These are phyloP conservation scores for Globisporangium spinosum DNA, from an alignment of 352 stramenopile species.

Conservation along the genomic window DNA sequence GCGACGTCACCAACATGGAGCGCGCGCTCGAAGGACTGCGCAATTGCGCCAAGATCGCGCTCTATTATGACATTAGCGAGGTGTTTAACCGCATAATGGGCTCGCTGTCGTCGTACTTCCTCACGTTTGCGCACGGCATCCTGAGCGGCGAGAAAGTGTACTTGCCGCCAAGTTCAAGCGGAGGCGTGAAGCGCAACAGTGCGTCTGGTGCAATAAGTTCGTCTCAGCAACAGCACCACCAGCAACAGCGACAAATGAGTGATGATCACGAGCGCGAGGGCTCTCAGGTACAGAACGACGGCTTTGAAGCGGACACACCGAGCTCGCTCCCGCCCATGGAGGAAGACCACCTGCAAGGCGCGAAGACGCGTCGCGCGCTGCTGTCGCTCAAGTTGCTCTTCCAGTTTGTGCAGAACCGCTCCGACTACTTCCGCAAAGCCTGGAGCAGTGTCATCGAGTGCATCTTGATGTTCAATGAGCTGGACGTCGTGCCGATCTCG, in stretches of 20 bases:
- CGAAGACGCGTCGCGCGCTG: conserved; percentile 73
- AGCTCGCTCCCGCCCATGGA: conserved; percentile 29
- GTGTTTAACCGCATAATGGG: conserved; percentile 85
- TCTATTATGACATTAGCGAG: conserved; percentile 80
- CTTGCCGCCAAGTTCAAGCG: conserved; percentile 42
- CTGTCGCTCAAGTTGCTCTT: conserved; percentile 80
- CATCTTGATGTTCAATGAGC: conserved; percentile 86
- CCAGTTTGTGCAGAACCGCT: conserved; percentile 80
- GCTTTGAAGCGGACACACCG: neutral
- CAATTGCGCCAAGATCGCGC: conserved; percentile 82
- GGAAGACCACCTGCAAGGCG: conserved; percentile 59
- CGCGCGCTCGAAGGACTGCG: conserved; percentile 72
- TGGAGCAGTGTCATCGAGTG: conserved; percentile 83
- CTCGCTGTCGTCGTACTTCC: conserved; percentile 74
- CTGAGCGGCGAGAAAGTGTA: conserved; percentile 84
- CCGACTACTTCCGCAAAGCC: conserved; percentile 71
- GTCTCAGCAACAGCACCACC: neutral
- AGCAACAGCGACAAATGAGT: conserved; percentile 14
- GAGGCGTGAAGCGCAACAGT: conserved; percentile 21
- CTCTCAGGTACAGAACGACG: neutral
- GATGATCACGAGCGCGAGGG: neutral
- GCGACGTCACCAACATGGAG: conserved; percentile 82
- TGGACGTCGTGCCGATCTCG: conserved; percentile 79
- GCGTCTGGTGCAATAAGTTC: neutral
- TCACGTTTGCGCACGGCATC: conserved; percentile 82